phyloP scores from a whole-genome alignment of 345 rosid genomes.

The Brassica carinata region DNA sequence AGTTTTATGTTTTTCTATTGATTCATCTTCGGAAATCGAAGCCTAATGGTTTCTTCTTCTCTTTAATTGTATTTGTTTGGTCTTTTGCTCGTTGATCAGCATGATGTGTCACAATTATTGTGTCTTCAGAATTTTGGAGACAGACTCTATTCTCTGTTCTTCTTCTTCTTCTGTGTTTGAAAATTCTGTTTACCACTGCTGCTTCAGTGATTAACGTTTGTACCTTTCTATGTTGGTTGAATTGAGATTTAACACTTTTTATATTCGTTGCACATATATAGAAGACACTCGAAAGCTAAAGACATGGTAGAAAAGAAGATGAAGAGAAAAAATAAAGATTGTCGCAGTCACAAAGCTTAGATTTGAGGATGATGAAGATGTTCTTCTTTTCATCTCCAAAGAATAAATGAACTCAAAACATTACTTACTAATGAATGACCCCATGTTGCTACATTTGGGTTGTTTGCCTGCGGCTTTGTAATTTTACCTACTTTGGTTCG shows the following conservation, averaged over 20 bases:
- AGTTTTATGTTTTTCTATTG: not conserved
- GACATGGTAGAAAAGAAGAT: not conserved
- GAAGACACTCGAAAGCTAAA: not conserved
- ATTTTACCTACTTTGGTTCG: not conserved
- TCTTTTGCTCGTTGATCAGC: conserved; percentile 6
- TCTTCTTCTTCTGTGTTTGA: not conserved
- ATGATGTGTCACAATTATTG: conserved; percentile 24
- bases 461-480: not conserved
- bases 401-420: no score
- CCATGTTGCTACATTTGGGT: not conserved
- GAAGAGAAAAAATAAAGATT: not conserved
- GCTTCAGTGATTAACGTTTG: not conserved
- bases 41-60: conserved; percentile 29
- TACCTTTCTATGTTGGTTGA: not conserved
- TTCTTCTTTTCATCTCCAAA: not conserved
- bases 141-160: conserved; percentile 21
- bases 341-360: not conserved
- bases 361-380: not conserved
- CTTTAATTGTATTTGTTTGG: conserved; percentile 8
- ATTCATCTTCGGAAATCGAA: conserved; percentile 29
- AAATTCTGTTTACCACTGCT: not conserved
- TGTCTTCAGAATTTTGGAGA: conserved; percentile 34
- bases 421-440: no score
- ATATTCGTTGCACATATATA: not conserved
- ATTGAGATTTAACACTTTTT: not conserved